Conservation (phyloP, 2,329 filamentous ascomycete genomes). For the Pochonia chlamydosporia region DNA sequence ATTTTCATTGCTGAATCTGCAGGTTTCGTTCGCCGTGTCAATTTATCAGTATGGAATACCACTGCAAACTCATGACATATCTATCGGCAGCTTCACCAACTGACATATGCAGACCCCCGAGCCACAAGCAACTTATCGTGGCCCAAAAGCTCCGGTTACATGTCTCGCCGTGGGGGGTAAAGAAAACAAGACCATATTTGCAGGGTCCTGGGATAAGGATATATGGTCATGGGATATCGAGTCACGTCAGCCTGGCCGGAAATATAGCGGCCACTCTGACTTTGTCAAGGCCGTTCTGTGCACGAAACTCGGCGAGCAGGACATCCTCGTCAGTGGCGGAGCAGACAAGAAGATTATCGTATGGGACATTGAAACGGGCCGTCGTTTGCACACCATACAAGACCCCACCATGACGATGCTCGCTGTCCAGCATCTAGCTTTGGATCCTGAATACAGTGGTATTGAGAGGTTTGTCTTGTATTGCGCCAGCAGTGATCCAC, state of each 20-base stretch:
- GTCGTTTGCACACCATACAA: conserved; percentile 68
- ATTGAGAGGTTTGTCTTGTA: conserved; percentile 53
- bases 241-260: conserved; percentile 47
- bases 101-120: conserved; percentile 20
- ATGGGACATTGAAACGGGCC: conserved; percentile 68
- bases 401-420: conserved; percentile 66
- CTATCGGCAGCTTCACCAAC: neutral
- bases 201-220: conserved; percentile 90
- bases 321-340: conserved; percentile 66
- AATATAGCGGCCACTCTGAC: conserved; percentile 74
- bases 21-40: conserved; percentile 68
- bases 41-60: conserved; percentile 9
- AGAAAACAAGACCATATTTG: conserved; percentile 60
- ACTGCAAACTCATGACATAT: too few species aligned
- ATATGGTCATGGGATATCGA: conserved; percentile 78
- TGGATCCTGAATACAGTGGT: conserved; percentile 62
- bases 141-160: conserved; percentile 74
- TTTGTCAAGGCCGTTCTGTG: conserved; percentile 81
- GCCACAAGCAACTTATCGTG: conserved; percentile 50
- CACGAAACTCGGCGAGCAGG: conserved; percentile 52
- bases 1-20: conserved; percentile 83
- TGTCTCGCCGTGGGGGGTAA: conserved; percentile 62
- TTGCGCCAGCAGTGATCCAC: conserved; percentile 74
- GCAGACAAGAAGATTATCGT: conserved; percentile 77
- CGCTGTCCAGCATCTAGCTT: conserved; percentile 70